Evolutionary conservation across 2,329 filamentous ascomycete genomes (phyloP).

Genomic region (Pezicula neosporulosa): DNA sequence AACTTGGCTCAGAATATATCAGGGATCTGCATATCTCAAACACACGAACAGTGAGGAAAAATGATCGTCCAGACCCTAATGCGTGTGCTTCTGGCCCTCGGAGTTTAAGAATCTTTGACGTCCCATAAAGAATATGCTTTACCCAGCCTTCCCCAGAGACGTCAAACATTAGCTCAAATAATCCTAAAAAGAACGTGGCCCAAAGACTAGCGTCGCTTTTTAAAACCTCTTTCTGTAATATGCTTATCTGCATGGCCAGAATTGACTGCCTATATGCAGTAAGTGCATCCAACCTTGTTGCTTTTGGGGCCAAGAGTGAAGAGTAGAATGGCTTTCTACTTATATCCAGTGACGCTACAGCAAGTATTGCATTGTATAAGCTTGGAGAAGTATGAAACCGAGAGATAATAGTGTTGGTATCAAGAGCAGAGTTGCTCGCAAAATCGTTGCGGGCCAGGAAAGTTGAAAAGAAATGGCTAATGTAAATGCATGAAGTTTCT

Average conservation of each 20-base stretch:
- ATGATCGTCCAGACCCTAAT: conserved; percentile 10
- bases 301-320: background rate
- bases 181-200: conserved; percentile 19
- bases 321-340: conserved; percentile 1
- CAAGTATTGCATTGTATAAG: conserved; percentile 14
- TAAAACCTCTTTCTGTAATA: conserved; percentile 1
- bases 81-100: conserved; percentile 12
- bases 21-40: conserved; percentile 20
- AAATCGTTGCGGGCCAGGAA: conserved; percentile 17
- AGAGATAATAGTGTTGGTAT: conserved; percentile 7
- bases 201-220: conserved; percentile 14
- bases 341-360: conserved; percentile 15
- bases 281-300: conserved; percentile 8
- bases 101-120: conserved; percentile 19
- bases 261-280: conserved; percentile 13
- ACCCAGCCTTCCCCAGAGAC: conserved; percentile 17
- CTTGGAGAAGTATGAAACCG: conserved; percentile 11
- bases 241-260: conserved; percentile 5
- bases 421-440: conserved; percentile 2
- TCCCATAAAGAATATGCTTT: conserved; percentile 21
- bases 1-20: conserved; percentile 14
- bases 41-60: conserved; percentile 17
- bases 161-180: conserved; percentile 23
- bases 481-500: conserved; percentile 2
- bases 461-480: conserved; percentile 12